Evolutionary conservation across 2,329 filamentous ascomycete species (phyloP), one percentile per base, ranked within the genome.

Genomic region (Trichophyton simii): DNA sequence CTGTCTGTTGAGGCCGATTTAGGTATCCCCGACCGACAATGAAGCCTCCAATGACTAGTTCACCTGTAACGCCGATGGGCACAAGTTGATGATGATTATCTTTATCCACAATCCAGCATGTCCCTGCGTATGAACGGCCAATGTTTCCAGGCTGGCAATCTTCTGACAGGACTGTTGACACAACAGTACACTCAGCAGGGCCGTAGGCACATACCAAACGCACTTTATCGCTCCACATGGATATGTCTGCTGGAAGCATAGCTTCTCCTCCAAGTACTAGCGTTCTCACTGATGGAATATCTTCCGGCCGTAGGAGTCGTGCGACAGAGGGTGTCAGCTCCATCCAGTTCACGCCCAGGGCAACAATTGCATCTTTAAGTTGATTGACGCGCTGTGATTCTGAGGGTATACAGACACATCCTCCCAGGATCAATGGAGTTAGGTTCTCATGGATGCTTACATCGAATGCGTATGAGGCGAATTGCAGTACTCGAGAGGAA

Each of bases 291-390:
- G 65, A 62, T 3, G 67, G 69, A 57, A 69, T 74, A 3, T 72
- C 67, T 2, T 63, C 60, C 1, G 71, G 69, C 7, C 70, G 62
- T 3, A 78, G 62, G 1, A 63, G 65, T 15, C 62, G 60, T 0
- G 73, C 73, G 0, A 77, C 52, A 0, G 74, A 75, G 0, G 76
- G 75, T 0, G 76, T 78, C 69, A 84, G 76, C 67, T 82, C 80
- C 1, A 75, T 77, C 76, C 75, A 78, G 28, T 75, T 78, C 18
- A 77, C 76, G 5, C 74, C 69, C 71, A 79, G 75, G 0, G 68
- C 60, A 57, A 73, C 65, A 3, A 67, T 70, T 0, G 34, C 54
- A 8, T 61, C 60, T 1, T 75, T 63, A 9, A 73, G 69, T 0
- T 77, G 73, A 63, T 77, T 77, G 66, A 77, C 71, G 1, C 77